Percentiles rank a stretch among this genome's conserved stretches.
Conservation (phyloP, 176 grass and related monocot genomes). For the Melocanna baccifera region DNA sequence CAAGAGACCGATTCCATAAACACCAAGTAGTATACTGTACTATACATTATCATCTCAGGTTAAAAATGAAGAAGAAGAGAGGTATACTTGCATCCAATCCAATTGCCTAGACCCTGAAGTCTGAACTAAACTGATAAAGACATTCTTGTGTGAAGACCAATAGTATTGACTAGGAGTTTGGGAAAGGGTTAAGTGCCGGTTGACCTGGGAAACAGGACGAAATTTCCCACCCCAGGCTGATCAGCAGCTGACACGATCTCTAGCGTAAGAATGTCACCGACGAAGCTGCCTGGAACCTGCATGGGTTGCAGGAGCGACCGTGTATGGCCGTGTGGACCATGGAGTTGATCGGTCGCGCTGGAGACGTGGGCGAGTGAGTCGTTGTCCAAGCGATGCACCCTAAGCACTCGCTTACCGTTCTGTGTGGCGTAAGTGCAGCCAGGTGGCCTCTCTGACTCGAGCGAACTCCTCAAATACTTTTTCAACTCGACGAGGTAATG, state of each 20-base stretch:
- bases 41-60: background rate
- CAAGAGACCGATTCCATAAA: background rate
- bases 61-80: background rate
- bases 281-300: constrained; percentile 25
- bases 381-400: background rate
- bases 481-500: background rate
- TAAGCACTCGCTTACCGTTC: background rate
- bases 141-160: background rate
- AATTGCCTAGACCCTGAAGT: background rate
- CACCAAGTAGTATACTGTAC: background rate
- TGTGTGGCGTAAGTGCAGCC: background rate
- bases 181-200: background rate
- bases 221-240: background rate
- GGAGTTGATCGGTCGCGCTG: background rate
- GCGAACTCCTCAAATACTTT: background rate
- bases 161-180: background rate
- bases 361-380: background rate
- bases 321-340: constrained; percentile 18
- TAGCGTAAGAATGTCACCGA: background rate
- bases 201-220: background rate
- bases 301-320: background rate
- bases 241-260: constrained; percentile 2
- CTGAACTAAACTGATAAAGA: constrained; percentile 1
- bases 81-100: background rate
- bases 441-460: background rate